Percentiles rank a stretch among this genome's conserved stretches.
phyloP scores from a whole-genome alignment of 1,139 yeast species.

The Yamadazyma sp. region DNA sequence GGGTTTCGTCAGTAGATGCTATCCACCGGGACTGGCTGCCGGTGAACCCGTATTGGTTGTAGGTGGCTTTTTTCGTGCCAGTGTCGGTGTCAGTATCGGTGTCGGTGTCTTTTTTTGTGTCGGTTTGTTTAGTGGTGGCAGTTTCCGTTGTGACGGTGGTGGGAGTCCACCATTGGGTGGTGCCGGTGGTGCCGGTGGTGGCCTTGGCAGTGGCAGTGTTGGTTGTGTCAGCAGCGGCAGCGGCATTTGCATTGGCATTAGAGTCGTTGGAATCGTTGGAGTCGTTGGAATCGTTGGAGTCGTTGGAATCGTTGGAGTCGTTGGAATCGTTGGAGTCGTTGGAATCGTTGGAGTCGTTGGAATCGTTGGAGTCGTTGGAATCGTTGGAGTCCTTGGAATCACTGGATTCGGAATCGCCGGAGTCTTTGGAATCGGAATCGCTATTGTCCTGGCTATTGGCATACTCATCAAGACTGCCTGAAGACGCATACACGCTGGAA shows the following conservation, averaged over 20 bases:
- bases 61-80: conserved; percentile 18
- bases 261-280: conserved; percentile 3
- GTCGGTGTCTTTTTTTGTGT: too few relatives aligned
- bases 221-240: conserved; percentile 1
- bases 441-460: conserved; percentile 1
- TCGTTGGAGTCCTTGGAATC: conserved; percentile 3
- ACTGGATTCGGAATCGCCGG: background rate
- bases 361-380: conserved; percentile 1
- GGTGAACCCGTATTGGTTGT: conserved; percentile 46
- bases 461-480: conserved; percentile 9
- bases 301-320: conserved; percentile 2
- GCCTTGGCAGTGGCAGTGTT: background rate
- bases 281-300: conserved; percentile 3
- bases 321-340: background rate
- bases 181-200: conserved; percentile 13
- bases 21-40: conserved; percentile 41
- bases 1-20: conserved; percentile 12
- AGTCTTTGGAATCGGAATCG: conserved; percentile 3
- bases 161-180: conserved; percentile 19
- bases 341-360: too few relatives aligned
- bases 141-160: conserved; percentile 19
- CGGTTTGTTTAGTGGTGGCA: conserved; percentile 10
- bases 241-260: conserved; percentile 4
- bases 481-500: conserved; percentile 5
- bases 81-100: conserved; percentile 8